Base-by-base conservation (phyloP, 257 asterid genomes). In the Plantago major region DNA sequence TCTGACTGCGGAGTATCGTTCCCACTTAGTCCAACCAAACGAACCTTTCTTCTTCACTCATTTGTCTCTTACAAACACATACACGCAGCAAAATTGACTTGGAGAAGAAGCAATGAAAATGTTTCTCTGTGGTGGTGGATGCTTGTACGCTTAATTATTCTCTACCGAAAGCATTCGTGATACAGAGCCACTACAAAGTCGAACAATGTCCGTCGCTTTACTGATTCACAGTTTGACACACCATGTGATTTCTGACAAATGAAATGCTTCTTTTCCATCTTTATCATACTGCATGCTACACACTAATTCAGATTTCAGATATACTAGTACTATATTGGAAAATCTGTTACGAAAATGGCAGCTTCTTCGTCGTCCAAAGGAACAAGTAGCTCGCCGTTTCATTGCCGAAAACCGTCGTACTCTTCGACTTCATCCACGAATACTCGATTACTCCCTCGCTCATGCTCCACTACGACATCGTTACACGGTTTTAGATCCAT, bases 161-260 rank as follows among this genome's bases (percentile, higher is more conserved):
- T 30, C 37, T 30, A 30, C 37, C 37, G 4, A 5, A 30, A 30
- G 37, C 37, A 2, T 30, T 30, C 37, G 5, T 30, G 37, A 30
- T 30, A 30, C 37, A 30, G 3, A 30, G 4, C 3, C 5, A 30
- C 37, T 30, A 30, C 37, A 30, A 68, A 73, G 44, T 60, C 66
- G 45, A 74, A 66, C 79, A 68, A 70, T 74, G 77, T 67, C 68
- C 55, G 67, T 66, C 65, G 33, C 84, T 82, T 84, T 84, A 54
- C 40, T 60, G 78, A 68, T 75, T 19, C 37, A 2, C 5, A 30
- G 3, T 30, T n/a, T n/a, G n/a, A n/a, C 30, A 42, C 78, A 42
- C 84, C 98, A 86, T 81, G 95, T 92, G 97, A 86, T 71, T 67
- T 77, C 97, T 91, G 95, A 85, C 95, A 84, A 72, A 71, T 76